Evolutionary conservation across 2,329 filamentous ascomycete genomes (phyloP), one percentile per base, ranked within the genome.

Genomic region (Didymella keratinophila): DNA sequence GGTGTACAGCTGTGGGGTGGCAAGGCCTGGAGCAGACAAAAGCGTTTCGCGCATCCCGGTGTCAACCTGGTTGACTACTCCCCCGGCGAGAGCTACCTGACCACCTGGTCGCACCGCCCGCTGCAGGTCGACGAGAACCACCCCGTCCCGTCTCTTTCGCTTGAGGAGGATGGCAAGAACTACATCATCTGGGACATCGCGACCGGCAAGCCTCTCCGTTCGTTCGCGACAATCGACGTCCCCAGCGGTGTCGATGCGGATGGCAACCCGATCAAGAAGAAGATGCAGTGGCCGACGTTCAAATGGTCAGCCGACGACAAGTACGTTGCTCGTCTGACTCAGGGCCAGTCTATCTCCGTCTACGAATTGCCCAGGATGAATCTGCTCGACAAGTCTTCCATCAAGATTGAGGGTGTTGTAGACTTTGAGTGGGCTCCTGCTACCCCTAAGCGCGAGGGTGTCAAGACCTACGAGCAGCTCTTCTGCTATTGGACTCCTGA

Each of bases 401-500:
- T 99, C 82, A 98, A 98, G 84, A 91, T 98, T 63, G 95, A 99
- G 68, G 94, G 94, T 54, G 90, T 98, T 45, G 89, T 94, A 83
- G 95, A 99, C 79, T 99, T 99, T 75, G 95, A 99, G 78, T 99
- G 95, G 95, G 92, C 93, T 0, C 95, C 95, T 16, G 87, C 92
- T 18, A 91, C 87, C 12, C 88, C 91, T 11, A 87, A 88, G 74
- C 89, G 94, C 61, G 93, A 97, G 2, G 89, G 92, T 52, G 80
- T 96, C 79, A 97, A 96, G 85, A 87, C 83, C 6, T 96, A 97
- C 78, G 95, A 99, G 82, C 95, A 98, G 78, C 86, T 99, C 5
- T 89, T 99, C 80, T 96, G 91, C 82, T 99, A 93, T 87, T 99
- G 95, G 95, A 98, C 95, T 21, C 95, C 95, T 47, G 95, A 99